Evolutionary conservation across 768 basidiomycete species (phyloP).

Genomic region (Russula ochroleuca): DNA sequence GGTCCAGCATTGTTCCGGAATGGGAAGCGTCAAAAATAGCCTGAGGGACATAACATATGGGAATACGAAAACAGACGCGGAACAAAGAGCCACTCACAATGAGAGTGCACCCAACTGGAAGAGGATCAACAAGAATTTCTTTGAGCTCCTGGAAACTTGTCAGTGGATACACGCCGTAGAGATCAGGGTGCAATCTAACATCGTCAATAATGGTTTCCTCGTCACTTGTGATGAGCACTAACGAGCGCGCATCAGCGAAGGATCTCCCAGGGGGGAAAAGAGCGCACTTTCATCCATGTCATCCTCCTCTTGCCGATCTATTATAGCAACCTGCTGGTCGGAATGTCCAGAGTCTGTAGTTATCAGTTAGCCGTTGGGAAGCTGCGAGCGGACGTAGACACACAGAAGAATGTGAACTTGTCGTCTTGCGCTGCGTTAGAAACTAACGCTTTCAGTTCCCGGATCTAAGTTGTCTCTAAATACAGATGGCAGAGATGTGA

Average conservation of each 20-base stretch:
- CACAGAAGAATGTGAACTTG: slow-evolving; percentile 32
- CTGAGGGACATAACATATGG: background rate
- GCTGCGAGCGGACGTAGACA: background rate
- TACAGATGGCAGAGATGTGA: background rate
- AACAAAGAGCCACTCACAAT: slow-evolving; percentile 14
- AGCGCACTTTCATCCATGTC: slow-evolving; percentile 29
- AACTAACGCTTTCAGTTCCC: slow-evolving; percentile 25
- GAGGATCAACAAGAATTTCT: slow-evolving; percentile 19
- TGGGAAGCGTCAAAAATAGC: slow-evolving; percentile 31
- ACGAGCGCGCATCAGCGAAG: background rate
- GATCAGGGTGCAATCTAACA: slow-evolving; percentile 17
- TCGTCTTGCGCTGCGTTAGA: slow-evolving; percentile 28
- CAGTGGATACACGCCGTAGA: background rate
- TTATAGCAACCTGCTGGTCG: slow-evolving; percentile 20
- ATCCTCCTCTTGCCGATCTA: slow-evolving; percentile 26
- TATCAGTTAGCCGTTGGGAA: background rate
- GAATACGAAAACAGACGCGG: too few species aligned
- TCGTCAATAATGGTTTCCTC: slow-evolving; percentile 29
- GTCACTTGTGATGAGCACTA: slow-evolving; percentile 21
- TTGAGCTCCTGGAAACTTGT: slow-evolving; percentile 16
- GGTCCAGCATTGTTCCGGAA: slow-evolving; percentile 31
- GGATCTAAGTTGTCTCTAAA: slow-evolving; percentile 18
- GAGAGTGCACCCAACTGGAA: slow-evolving; percentile 27
- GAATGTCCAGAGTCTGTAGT: slow-evolving; percentile 31
- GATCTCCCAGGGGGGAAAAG: too few species aligned